These are phyloP conservation scores for Platismatia glauca DNA, from an alignment of 495 filamentous ascomycete species.

Conservation along the genomic window DNA sequence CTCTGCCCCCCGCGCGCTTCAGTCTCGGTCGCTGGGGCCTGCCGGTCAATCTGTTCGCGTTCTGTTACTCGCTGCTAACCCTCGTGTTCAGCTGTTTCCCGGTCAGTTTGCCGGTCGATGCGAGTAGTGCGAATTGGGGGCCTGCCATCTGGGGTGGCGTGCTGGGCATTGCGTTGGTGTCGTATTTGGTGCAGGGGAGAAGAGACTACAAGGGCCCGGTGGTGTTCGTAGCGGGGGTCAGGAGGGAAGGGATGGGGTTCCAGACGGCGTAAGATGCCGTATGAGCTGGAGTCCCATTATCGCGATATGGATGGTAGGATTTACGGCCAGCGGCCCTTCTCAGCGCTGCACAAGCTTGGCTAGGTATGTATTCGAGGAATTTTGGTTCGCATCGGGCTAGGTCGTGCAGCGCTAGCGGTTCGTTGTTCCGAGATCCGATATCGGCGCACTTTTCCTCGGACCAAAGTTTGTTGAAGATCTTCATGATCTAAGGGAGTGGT, in stretches of 20 bases:
- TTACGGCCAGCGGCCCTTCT: too few relatives aligned
- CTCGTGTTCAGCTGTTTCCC: conserved; percentile 42
- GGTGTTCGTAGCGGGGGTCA: conserved; percentile 30
- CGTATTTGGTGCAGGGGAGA: conserved; percentile 34
- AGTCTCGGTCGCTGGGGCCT: conserved; percentile 36
- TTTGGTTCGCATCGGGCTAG: too few relatives aligned
- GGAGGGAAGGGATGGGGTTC: not conserved
- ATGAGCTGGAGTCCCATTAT: too few relatives aligned
- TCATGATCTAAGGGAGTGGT: too few relatives aligned
- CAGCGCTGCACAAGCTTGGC: too few relatives aligned
- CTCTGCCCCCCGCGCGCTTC: conserved; percentile 35
- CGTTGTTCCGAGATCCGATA: not conserved
- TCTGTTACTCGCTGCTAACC: conserved; percentile 33
- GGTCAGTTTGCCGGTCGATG: conserved; percentile 27
- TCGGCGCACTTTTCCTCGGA: not conserved
- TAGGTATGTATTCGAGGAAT: too few relatives aligned
- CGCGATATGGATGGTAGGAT: too few relatives aligned
- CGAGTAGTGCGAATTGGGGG: conserved; percentile 41
- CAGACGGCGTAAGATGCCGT: not conserved
- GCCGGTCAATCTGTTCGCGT: conserved; percentile 26
- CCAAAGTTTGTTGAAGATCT: not conserved
- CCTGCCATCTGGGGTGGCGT: conserved; percentile 37
- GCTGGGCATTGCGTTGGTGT: conserved; percentile 34
- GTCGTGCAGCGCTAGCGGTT: too few relatives aligned
- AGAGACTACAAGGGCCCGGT: conserved; percentile 37